Base-by-base conservation (phyloP, 805 yeast genomes). In the Kuraishia cidri region DNA sequence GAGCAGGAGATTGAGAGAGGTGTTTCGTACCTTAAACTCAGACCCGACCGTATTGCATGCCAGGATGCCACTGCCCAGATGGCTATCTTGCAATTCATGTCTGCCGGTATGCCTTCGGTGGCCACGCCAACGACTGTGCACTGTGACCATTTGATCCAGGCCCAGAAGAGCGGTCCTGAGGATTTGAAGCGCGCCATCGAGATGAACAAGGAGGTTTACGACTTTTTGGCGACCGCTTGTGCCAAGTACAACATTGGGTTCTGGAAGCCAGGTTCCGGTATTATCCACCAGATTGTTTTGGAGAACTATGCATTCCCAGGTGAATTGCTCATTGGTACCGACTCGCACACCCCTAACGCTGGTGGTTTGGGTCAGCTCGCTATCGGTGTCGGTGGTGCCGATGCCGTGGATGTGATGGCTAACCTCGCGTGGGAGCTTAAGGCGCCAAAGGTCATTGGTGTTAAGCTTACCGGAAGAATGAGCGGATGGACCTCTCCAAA, bases 41-140 rank as follows among this genome's bases (percentile, higher is more conserved):
- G 83, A 56, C 98, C 98, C 16, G 98, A 92, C 56, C 77, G 98
- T 57, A 97, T 92, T 30, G 98, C 98, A 18, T 90, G 94, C 94
- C 98, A 92, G 68, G 98, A 92, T 69, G 98, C 98, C n/a, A 84
- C 96, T 21, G 98, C 98, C 13, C 98, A 92, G 64, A 92, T 90
- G 85, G 98, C 98, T n/a, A 68, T 92, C 45, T 67, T 92, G 47
- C 98, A 92, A 64, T 92, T 92, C 66, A 92, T 92, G 95, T 86
- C 97, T 34, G 90, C 96, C 43, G 94, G 95, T 24, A 75, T 90
- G 74, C 66, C 81, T 32, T 59, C 74, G 24, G 90, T 95, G 13
- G 82, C 83, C 5, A 95, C 94, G 6, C 98, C 98, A 24, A 90
- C 85, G 13, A 84, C 96, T 5, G 90, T 92, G 42, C 98, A 92